Conservation (phyloP, 139 green algal species). For the Zygnema cylindricum region DNA sequence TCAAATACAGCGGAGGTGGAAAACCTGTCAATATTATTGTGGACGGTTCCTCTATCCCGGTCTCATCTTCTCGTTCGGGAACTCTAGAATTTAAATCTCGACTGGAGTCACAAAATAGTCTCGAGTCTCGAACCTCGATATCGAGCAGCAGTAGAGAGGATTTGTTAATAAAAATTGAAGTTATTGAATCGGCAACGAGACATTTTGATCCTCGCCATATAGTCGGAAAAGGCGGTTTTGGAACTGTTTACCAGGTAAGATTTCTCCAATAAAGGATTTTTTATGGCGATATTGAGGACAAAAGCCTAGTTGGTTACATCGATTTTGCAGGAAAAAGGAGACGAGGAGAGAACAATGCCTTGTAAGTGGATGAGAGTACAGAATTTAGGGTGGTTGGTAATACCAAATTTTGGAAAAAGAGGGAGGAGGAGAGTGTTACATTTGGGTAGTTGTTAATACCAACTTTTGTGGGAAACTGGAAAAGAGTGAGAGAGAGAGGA, state of each 20-base stretch:
- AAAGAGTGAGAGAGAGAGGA: too few species aligned
- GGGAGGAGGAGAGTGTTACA: too few species aligned
- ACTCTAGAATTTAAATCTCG: slow-evolving; percentile 14
- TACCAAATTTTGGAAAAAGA: too few species aligned
- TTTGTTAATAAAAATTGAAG: slow-evolving; percentile 42
- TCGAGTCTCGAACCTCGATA: background rate
- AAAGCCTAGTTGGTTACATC: background rate
- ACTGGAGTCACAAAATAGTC: background rate
- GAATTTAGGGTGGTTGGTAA: too few species aligned
- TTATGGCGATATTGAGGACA: background rate
- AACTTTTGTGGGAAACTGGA: too few species aligned
- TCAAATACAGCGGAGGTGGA: background rate
- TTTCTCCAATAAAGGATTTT: background rate
- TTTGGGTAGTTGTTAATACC: too few species aligned
- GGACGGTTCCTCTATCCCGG: background rate
- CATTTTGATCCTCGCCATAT: slow-evolving; percentile 30
- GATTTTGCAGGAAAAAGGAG: background rate
- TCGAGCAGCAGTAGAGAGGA: slow-evolving; percentile 15
- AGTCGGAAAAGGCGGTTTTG: slow-evolving; percentile 44
- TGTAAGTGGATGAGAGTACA: too few species aligned
- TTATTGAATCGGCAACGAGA: slow-evolving; percentile 31
- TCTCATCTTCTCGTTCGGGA: background rate
- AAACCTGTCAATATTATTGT: background rate
- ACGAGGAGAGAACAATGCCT: too few species aligned
- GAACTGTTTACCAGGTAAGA: slow-evolving; percentile 39